Conservation (phyloP, 1,139 yeast species). For the Pneumocystis wakefieldiae region DNA sequence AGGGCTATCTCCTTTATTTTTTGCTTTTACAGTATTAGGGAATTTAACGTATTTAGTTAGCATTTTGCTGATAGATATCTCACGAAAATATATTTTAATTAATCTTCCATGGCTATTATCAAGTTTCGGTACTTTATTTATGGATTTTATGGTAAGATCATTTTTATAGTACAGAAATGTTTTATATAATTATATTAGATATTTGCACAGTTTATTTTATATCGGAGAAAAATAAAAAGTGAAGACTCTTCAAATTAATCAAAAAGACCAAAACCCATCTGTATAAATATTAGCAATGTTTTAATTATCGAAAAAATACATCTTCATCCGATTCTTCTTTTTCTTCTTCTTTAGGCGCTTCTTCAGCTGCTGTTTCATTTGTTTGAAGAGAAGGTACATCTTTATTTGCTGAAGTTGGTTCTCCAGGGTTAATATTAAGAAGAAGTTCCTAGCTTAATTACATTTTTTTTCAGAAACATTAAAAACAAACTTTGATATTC, state of each 20-base stretch:
- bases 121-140: neutral
- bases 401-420: slow-evolving; percentile 42
- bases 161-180: neutral
- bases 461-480: slow-evolving; percentile 38
- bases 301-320: slow-evolving; percentile 37
- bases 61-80: neutral
- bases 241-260: slow-evolving; percentile 12
- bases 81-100: neutral
- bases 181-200: neutral
- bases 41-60: neutral
- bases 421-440: slow-evolving; percentile 44
- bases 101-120: neutral
- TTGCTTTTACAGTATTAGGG: neutral
- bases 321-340: slow-evolving; percentile 65
- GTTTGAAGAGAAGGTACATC: slow-evolving; percentile 40
- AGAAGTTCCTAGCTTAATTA: neutral
- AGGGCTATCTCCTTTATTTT: neutral
- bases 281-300: neutral
- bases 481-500: slow-evolving; percentile 80
- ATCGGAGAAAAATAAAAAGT: neutral
- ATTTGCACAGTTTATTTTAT: neutral
- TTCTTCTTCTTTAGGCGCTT: slow-evolving; percentile 25
- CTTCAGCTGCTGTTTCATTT: slow-evolving; percentile 33
- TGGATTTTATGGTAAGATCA: neutral
- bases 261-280: slow-evolving; percentile 17